phyloP scores from a whole-genome alignment of 148 eudicot species.

The Cornus kousa region DNA sequence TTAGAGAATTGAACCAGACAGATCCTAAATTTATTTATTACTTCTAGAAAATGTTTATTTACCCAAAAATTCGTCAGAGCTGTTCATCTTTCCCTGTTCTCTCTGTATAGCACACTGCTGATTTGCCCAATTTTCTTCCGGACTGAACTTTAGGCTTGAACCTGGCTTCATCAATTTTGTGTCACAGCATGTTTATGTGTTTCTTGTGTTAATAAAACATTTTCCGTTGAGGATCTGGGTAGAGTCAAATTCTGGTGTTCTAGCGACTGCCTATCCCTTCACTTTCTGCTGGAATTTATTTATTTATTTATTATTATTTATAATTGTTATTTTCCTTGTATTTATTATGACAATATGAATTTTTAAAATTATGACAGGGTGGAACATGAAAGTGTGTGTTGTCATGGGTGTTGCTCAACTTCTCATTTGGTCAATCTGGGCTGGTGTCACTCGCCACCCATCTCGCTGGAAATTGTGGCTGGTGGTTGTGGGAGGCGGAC shows the following conservation, averaged over 20 bases:
- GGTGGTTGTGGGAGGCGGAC: slow-evolving; percentile 69
- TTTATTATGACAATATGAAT: background rate
- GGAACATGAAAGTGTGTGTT: slow-evolving; percentile 92
- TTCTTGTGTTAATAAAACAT: background rate
- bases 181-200: background rate
- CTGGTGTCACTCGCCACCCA: slow-evolving; percentile 65
- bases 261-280: background rate
- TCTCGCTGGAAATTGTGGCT: slow-evolving; percentile 82
- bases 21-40: background rate
- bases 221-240: background rate
- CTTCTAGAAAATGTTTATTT: background rate
- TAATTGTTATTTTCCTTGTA: background rate
- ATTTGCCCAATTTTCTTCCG: background rate
- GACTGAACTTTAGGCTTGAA: background rate
- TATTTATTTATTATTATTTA: too few species aligned
- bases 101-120: background rate
- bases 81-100: background rate
- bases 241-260: background rate
- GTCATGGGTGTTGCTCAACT: slow-evolving; percentile 70
- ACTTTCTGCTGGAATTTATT: background rate
- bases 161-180: background rate
- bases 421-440: slow-evolving; percentile 82
- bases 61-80: background rate
- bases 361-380: slow-evolving; percentile 42
- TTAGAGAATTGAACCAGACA: background rate